Evolutionary conservation across 768 basidiomycete genomes (phyloP).

Genomic region (Tubosaeta brunneosetosa): DNA sequence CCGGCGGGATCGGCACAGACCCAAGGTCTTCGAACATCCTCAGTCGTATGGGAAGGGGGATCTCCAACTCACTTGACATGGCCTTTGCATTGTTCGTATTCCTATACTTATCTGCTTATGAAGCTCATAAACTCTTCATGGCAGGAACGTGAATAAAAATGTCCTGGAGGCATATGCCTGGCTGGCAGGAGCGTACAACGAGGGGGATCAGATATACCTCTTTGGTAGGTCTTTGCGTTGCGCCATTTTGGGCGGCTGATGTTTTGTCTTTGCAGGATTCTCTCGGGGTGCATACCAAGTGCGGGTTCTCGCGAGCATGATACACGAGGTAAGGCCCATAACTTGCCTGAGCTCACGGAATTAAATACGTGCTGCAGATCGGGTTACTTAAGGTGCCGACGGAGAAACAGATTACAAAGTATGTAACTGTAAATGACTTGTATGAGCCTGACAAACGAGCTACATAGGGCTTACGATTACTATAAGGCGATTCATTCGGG

Average conservation of each 20-base stretch:
- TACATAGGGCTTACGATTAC: conserved; percentile 11
- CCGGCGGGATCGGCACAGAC: conserved; percentile 37
- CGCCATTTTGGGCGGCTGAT: not conserved
- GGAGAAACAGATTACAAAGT: too few species aligned
- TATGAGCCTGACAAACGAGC: not conserved
- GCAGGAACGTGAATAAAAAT: conserved; percentile 35
- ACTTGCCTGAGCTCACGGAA: not conserved
- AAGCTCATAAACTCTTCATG: not conserved
- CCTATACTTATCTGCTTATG: not conserved
- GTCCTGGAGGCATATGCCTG: conserved; percentile 33
- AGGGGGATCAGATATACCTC: conserved; percentile 33
- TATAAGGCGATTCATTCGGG: too few species aligned
- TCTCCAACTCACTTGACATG: conserved; percentile 30
- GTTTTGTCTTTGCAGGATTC: conserved; percentile 27
- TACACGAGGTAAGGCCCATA: conserved; percentile 22
- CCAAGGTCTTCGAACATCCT: conserved; percentile 26
- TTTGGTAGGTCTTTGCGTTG: conserved; percentile 23
- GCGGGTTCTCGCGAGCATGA: conserved; percentile 18
- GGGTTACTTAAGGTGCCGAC: too few species aligned
- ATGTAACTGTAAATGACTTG: not conserved
- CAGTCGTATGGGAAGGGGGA: conserved; percentile 2
- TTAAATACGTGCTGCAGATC: not conserved
- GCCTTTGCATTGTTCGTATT: conserved; percentile 36
- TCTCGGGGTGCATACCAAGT: conserved; percentile 43
- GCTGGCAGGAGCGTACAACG: conserved; percentile 28